These are phyloP conservation scores for Rhodotorula glutinis DNA, from an alignment of 1,284 basidiomycete species.

Conservation along the genomic window DNA sequence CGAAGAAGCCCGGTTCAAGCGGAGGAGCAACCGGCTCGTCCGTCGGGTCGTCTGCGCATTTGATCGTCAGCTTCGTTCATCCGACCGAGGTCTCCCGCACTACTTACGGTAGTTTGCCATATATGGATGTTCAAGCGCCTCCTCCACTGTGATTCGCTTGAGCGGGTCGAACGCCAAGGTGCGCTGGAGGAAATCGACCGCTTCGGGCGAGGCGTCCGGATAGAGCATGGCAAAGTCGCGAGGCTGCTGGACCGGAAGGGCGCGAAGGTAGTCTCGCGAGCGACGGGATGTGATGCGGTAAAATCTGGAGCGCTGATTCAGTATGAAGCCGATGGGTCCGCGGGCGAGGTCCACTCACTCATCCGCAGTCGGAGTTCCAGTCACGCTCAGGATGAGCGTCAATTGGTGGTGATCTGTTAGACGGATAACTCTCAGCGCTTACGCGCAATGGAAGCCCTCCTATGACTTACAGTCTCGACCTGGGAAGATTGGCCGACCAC, in stretches of 20 bases:
- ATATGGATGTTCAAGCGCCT: conserved; percentile 73
- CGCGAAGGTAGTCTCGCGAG: conserved; percentile 84
- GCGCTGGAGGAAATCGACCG: conserved; percentile 46
- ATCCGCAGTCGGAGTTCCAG: conserved; percentile 87
- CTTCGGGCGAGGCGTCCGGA: conserved; percentile 78
- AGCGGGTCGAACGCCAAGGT: conserved; percentile 67
- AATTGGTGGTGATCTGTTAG: conserved; percentile 73
- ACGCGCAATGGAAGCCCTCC: no score
- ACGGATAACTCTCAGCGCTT: background rate
- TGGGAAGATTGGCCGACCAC: conserved; percentile 88
- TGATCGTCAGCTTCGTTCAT: no score
- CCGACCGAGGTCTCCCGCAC: background rate
- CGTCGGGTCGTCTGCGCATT: background rate
- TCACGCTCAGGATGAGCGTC: conserved; percentile 81
- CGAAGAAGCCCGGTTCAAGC: conserved; percentile 85
- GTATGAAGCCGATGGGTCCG: no score
- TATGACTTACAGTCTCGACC: conserved; percentile 69
- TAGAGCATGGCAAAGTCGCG: conserved; percentile 73
- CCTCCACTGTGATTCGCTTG: conserved; percentile 85
- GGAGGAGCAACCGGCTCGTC: conserved; percentile 89
- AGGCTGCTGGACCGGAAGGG: conserved; percentile 74
- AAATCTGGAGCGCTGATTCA: conserved; percentile 51
- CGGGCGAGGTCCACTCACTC: conserved; percentile 51
- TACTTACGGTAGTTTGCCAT: conserved; percentile 1
- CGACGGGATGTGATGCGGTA: conserved; percentile 80